Percentiles rank a stretch among this genome's conserved stretches.
Conservation (phyloP, 2,329 filamentous ascomycete genomes). For the Leptodontidium sp. region DNA sequence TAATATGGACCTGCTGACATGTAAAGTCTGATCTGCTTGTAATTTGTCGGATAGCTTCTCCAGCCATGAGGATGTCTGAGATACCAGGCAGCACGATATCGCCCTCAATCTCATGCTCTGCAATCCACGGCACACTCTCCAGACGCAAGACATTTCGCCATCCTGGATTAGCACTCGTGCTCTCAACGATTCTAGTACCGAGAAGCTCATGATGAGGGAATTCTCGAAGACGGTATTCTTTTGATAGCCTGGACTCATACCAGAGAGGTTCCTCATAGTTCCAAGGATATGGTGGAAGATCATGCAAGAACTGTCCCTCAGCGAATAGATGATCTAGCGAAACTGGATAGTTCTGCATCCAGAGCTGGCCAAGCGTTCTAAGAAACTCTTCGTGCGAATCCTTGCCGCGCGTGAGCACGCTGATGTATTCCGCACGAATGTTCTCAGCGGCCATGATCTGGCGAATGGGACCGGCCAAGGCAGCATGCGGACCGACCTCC, state of each 20-base stretch:
- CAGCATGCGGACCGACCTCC: slow-evolving; percentile 38
- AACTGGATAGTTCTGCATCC: slow-evolving; percentile 26
- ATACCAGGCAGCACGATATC: slow-evolving; percentile 41
- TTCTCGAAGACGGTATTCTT: slow-evolving; percentile 49
- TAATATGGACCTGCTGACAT: too few species aligned
- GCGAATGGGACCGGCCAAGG: slow-evolving; percentile 38
- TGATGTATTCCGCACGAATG: slow-evolving; percentile 15
- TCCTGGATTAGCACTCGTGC: slow-evolving; percentile 32
- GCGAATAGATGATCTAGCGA: not conserved
- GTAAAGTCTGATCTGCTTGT: not conserved
- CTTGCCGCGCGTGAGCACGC: slow-evolving; percentile 20
- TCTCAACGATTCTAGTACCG: slow-evolving; percentile 38
- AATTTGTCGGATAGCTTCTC: slow-evolving; percentile 40
- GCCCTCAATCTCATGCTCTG: slow-evolving; percentile 40
- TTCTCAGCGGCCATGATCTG: slow-evolving; percentile 32
- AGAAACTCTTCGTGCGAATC: slow-evolving; percentile 26
- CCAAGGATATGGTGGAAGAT: slow-evolving; percentile 61
- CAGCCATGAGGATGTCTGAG: slow-evolving; percentile 38
- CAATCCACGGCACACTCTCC: slow-evolving; percentile 54
- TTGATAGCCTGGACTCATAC: not conserved
- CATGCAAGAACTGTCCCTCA: slow-evolving; percentile 49
- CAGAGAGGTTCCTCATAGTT: slow-evolving; percentile 58
- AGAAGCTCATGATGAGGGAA: slow-evolving; percentile 51
- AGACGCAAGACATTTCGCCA: slow-evolving; percentile 46
- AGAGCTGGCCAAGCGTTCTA: slow-evolving; percentile 32